phyloP scores from a whole-genome alignment of 371 early-diverging fungal species.

The Zancudomyces culisetae region DNA sequence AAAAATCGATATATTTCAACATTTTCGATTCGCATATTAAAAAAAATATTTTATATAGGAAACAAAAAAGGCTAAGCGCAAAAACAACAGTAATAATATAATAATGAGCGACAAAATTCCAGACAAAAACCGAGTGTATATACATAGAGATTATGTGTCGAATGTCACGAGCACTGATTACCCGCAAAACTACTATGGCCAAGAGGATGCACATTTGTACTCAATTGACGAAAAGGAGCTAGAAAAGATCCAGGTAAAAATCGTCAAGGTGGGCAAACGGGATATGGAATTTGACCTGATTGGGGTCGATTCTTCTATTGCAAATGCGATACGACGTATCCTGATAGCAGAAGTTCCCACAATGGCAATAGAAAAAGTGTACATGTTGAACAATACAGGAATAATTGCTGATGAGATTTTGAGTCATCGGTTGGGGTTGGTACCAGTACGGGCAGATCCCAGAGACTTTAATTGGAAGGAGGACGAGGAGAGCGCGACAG shows the following conservation, averaged over 20 bases:
- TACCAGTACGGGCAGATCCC: conserved; percentile 87
- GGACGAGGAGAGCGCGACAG: conserved; percentile 49
- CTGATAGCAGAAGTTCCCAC: conserved; percentile 93
- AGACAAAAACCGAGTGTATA: not conserved
- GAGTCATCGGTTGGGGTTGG: conserved; percentile 92
- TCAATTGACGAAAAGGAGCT: not conserved
- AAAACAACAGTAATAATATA: too few species aligned
- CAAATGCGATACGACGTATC: conserved; percentile 91
- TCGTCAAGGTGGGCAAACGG: conserved; percentile 38
- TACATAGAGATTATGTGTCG: not conserved
- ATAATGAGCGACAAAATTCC: too few species aligned
- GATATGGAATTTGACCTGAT: conserved; percentile 90
- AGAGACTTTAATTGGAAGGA: conserved; percentile 47
- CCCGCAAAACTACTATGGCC: not conserved
- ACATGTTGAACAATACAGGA: conserved; percentile 82
- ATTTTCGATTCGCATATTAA: too few species aligned
- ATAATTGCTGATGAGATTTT: conserved; percentile 95
- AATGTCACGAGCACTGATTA: not conserved
- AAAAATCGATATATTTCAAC: too few species aligned
- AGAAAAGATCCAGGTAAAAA: conserved; percentile 44
- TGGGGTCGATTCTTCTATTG: conserved; percentile 83
- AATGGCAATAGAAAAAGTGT: conserved; percentile 95
- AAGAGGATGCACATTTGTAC: not conserved
- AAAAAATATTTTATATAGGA: not conserved
- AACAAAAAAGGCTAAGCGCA: not conserved